Evolutionary conservation across 2,329 filamentous ascomycete species (phyloP).

Genomic region (Hypoxylon sp.): DNA sequence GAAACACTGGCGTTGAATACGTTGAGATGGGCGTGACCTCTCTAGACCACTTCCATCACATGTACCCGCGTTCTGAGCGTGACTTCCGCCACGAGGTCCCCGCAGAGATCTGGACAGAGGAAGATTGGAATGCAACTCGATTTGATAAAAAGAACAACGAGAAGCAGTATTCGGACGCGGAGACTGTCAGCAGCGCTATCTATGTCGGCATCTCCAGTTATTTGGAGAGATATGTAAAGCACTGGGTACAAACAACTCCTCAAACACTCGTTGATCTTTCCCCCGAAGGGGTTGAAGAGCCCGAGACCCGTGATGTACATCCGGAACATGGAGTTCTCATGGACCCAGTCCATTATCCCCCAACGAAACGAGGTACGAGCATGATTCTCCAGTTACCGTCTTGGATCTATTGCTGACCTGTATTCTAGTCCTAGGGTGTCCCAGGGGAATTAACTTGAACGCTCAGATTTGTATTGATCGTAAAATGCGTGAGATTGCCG

Average conservation of each 20-base stretch:
- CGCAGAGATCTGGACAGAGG: not conserved
- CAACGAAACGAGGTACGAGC: slow-evolving; percentile 47
- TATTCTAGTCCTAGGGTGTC: not conserved
- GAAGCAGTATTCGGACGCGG: not conserved
- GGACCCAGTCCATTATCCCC: slow-evolving; percentile 53
- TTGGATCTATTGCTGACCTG: not conserved
- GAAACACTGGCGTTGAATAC: not conserved
- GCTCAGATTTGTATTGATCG: not conserved
- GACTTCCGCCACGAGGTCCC: not conserved
- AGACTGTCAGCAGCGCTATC: not conserved
- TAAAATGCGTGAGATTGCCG: not conserved
- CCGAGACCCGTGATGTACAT: slow-evolving; percentile 58
- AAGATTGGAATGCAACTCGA: not conserved
- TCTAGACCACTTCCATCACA: not conserved
- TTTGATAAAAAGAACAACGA: not conserved
- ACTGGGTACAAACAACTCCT: slow-evolving; percentile 41
- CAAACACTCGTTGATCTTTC: slow-evolving; percentile 49
- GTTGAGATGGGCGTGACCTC: not conserved
- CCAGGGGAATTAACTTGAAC: not conserved
- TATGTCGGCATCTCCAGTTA: not conserved
- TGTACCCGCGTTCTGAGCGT: not conserved
- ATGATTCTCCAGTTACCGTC: not conserved
- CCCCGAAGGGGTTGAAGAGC: slow-evolving; percentile 52
- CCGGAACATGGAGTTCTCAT: slow-evolving; percentile 56
- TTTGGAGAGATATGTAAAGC: slow-evolving; percentile 31